Evolutionary conservation across 257 asterid species (phyloP).

Genomic region (Osmanthus fragrans): DNA sequence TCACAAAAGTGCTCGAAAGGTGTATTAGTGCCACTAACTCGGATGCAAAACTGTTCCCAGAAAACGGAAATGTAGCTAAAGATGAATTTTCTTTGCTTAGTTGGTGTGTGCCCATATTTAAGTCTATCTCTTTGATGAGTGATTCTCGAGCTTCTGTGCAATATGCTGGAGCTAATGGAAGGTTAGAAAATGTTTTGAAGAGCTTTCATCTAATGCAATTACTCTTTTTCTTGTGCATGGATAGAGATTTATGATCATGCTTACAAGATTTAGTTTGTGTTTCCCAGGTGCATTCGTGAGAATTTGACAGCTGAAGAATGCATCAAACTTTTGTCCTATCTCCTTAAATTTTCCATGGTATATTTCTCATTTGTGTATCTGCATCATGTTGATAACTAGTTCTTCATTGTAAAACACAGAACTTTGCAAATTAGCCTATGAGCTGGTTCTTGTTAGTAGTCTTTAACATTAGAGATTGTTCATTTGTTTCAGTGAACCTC

Average conservation of each 20-base stretch:
- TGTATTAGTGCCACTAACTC: conserved; percentile 50
- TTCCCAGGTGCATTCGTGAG: conserved; percentile 49
- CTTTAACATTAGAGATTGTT: neutral
- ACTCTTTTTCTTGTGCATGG: conserved; percentile 11
- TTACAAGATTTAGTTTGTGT: conserved; percentile 25
- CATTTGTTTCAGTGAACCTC: neutral
- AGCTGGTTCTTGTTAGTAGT: conserved; percentile 19
- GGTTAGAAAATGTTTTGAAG: conserved; percentile 44
- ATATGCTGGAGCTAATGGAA: conserved; percentile 45
- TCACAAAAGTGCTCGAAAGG: conserved; percentile 63
- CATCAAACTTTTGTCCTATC: conserved; percentile 45
- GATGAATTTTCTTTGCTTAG: conserved; percentile 45
- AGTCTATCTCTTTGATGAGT: conserved; percentile 59
- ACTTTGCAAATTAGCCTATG: neutral
- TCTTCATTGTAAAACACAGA: neutral
- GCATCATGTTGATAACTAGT: neutral
- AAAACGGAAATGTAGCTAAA: conserved; percentile 32
- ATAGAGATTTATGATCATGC: conserved; percentile 9
- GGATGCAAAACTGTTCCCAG: conserved; percentile 52
- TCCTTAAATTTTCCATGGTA: conserved; percentile 71
- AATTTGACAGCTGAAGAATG: conserved; percentile 57
- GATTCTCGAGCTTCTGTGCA: conserved; percentile 46
- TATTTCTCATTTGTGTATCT: conserved; percentile 14
- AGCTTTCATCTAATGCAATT: conserved; percentile 11
- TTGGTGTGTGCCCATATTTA: conserved; percentile 72